Base-by-base conservation (phyloP, 139 green algal species). In the Chlorella sp. region DNA sequence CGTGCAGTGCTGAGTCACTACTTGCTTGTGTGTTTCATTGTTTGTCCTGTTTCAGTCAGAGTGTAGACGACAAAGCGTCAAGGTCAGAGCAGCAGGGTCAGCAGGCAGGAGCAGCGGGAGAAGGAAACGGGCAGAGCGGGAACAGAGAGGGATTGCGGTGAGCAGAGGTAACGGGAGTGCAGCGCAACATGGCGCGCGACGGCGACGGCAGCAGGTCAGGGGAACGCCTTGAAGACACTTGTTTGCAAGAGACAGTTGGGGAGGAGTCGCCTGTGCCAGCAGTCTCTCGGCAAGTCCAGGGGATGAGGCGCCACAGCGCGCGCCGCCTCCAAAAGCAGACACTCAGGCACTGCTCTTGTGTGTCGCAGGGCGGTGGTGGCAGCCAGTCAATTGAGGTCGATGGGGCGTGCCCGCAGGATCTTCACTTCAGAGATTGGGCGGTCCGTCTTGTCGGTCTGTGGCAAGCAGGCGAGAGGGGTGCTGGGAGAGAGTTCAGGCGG, bases 351-450 rank as follows among this genome's bases (percentile, higher is more conserved):
- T 9, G 48, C 48, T 57, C 48, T 57, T 57, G 48, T 57, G 48
- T 57, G 48, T 9, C 48, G 48, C 48, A 57, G 48, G 48, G 48
- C 7, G 48, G 48, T 81, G 75, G n/a, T 81, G 34, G 15, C 34
- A 81, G 32, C 40, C 30, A 15, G 48, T 42, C 24, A 16, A 4
- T 30, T 88, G 30, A 88, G 48, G 39, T 88, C 84, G 28, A 96
- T 73, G 0, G 93, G 93, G 68, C 94, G 82, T 9, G 96, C 95
- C 7, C 92, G 79, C 11, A 97, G 22, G 28, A 98, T 96, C 82
- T 95, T 95, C 4, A 98, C 93, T 36, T 97, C 93, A 0, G 92
- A 95, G 12, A 92, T 87, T 0, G 96, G 96, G 57, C 95, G 91
- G 91, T 99, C 97, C 30, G 81, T 95, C 42, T 92, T 93, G 48